Evolutionary conservation across 208 protist species (phyloP).

Genomic region (Trypanosoma theileri): DNA sequence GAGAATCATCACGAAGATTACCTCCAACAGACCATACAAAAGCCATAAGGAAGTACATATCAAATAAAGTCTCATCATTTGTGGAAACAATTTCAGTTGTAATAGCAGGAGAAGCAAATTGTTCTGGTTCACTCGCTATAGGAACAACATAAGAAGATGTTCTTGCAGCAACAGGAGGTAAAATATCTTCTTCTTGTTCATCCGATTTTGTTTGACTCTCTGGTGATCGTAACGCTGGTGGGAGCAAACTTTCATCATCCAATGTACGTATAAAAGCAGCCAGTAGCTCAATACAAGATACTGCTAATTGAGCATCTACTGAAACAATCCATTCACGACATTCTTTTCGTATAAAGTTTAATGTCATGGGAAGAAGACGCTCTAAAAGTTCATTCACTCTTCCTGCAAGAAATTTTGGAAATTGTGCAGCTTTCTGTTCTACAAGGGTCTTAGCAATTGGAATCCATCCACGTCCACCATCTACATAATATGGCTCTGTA

Average conservation of each 20-base stretch:
- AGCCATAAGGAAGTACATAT: conserved; percentile 95
- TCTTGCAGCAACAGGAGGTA: not conserved
- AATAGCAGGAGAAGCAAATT: conserved; percentile 73
- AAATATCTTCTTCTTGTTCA: conserved; percentile 15
- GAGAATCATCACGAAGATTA: conserved; percentile 87
- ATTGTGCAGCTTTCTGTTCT: conserved; percentile 40
- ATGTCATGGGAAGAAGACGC: conserved; percentile 66
- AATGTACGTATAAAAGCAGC: conserved; percentile 65
- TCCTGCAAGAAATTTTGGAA: conserved; percentile 48
- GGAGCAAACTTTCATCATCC: conserved; percentile 37
- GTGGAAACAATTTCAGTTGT: conserved; percentile 41
- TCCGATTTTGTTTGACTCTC: conserved; percentile 32
- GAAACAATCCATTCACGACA: conserved; percentile 90
- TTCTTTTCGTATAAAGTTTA: conserved; percentile 87
- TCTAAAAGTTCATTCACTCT: conserved; percentile 80
- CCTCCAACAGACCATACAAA: conserved; percentile 97
- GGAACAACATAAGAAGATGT: not conserved
- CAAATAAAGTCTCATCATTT: conserved; percentile 77
- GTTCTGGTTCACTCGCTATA: conserved; percentile 37
- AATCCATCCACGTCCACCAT: conserved; percentile 87
- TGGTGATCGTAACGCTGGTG: conserved; percentile 14
- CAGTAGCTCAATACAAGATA: conserved; percentile 91
- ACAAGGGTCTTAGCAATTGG: conserved; percentile 75
- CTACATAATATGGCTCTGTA: conserved; percentile 93
- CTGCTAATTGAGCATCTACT: conserved; percentile 88